Evolutionary conservation across 805 yeast genomes (phyloP).

Genomic region (Martiniozyma abietophila): DNA sequence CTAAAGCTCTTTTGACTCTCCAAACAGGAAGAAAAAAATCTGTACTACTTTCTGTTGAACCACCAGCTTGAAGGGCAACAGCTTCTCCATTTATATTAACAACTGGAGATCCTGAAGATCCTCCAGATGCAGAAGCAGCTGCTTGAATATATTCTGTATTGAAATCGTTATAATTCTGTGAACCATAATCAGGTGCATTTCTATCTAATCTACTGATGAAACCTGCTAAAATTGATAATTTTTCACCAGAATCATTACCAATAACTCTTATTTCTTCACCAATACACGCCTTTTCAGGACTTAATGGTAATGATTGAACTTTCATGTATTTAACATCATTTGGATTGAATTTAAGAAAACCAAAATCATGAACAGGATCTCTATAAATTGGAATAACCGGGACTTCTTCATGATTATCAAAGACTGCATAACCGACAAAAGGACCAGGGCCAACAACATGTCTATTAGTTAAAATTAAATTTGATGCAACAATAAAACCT

Average conservation of each 20-base stretch:
- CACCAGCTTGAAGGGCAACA: slow-evolving; percentile 92
- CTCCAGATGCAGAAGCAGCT: slow-evolving; percentile 93
- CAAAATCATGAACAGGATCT: slow-evolving; percentile 95
- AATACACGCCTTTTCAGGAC: slow-evolving; percentile 80
- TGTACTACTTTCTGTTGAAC: slow-evolving; percentile 82
- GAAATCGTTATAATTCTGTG: slow-evolving; percentile 81
- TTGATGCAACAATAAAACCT: slow-evolving; percentile 76
- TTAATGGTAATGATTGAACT: slow-evolving; percentile 53
- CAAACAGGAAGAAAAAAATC: slow-evolving; percentile 85
- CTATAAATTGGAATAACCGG: slow-evolving; percentile 79
- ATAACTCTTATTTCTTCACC: slow-evolving; percentile 91
- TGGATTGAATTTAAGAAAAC: slow-evolving; percentile 76
- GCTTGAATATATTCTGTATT: slow-evolving; percentile 93
- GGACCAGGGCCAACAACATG: slow-evolving; percentile 97
- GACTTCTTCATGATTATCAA: slow-evolving; percentile 91
- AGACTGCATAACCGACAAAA: slow-evolving; percentile 81
- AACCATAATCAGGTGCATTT: slow-evolving; percentile 92
- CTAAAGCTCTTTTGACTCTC: slow-evolving; percentile 73
- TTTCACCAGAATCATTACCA: slow-evolving; percentile 96
- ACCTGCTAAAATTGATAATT: slow-evolving; percentile 80
- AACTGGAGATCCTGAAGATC: slow-evolving; percentile 95
- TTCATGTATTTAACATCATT: slow-evolving; percentile 61
- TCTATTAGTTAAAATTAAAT: slow-evolving; percentile 78
- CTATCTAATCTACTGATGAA: slow-evolving; percentile 79
- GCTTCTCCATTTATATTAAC: slow-evolving; percentile 81